A percentile compares a stretch with the other conserved stretches of the same genome.
Conservation (phyloP, 768 basidiomycete genomes). For the Exidia glandulosa region DNA sequence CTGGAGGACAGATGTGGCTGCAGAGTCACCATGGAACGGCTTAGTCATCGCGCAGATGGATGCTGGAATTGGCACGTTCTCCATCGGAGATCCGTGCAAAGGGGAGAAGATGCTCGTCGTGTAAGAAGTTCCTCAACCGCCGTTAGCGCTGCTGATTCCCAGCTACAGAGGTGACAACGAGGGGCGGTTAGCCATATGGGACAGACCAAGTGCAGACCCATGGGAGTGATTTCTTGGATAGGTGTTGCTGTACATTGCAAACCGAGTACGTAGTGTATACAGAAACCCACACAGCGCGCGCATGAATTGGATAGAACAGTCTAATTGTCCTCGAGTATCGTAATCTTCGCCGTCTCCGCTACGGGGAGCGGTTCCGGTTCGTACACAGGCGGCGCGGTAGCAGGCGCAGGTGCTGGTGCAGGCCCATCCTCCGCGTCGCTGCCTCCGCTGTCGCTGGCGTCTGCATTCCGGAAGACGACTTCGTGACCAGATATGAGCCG, state of each 20-base stretch:
- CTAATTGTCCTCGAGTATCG: constrained; percentile 28
- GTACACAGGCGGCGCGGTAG: constrained; percentile 3
- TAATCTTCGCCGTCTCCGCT: constrained; percentile 16
- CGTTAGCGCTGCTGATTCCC: not conserved
- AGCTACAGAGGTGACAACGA: not conserved
- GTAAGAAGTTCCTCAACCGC: no score
- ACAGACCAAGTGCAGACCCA: not conserved
- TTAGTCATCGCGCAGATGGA: not conserved
- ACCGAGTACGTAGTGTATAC: no score
- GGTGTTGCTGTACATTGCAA: no score
- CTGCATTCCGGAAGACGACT: constrained; percentile 45
- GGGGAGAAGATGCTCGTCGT: not conserved
- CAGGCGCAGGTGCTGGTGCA: not conserved
- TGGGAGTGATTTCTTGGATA: no score
- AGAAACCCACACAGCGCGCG: no score
- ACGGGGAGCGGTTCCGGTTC: not conserved
- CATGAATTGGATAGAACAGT: no score
- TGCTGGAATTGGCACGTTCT: not conserved
- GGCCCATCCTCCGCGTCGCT: constrained; percentile 9
- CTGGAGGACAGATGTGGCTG: not conserved
- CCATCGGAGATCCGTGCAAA: not conserved
- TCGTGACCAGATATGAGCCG: constrained; percentile 71
- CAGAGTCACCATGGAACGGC: not conserved
- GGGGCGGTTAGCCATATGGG: not conserved
- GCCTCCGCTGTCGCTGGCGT: constrained; percentile 33